A percentile compares a stretch with the other conserved stretches of the same genome.
phyloP scores from a whole-genome alignment of 2,329 filamentous ascomycete genomes.

The Penicillium sp. region DNA sequence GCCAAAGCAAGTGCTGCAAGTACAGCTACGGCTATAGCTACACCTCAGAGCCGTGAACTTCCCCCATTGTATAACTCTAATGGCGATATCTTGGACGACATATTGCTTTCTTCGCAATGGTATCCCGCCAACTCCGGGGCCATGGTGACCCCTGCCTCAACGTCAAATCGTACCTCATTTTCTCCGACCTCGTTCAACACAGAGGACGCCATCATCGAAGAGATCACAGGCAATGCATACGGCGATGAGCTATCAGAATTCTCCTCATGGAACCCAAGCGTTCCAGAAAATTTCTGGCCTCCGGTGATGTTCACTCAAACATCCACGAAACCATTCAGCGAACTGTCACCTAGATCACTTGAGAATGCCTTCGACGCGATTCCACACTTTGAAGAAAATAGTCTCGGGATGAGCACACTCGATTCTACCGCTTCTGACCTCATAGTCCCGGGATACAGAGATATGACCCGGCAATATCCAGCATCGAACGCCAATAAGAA shows the following conservation, averaged over 20 bases:
- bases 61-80: background rate
- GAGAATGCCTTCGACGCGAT: background rate
- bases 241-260: background rate
- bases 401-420: background rate
- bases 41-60: background rate
- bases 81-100: background rate
- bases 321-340: background rate
- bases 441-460: background rate
- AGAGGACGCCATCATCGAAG: background rate
- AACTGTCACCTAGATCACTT: background rate
- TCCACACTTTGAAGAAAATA: background rate
- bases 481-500: background rate
- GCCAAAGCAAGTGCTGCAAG: background rate
- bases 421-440: background rate
- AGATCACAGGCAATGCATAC: background rate
- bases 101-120: constrained; percentile 8
- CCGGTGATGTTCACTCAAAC: background rate
- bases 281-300: constrained; percentile 3
- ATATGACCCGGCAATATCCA: background rate
- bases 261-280: constrained; percentile 1
- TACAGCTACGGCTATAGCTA: background rate
- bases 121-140: background rate
- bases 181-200: background rate
- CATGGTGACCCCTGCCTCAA: background rate
- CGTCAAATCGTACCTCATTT: constrained; percentile 2